A percentile compares a stretch with the other conserved stretches of the same genome.
phyloP scores from a whole-genome alignment of 2,329 filamentous ascomycete genomes.

The Diaporthe vaccinii region DNA sequence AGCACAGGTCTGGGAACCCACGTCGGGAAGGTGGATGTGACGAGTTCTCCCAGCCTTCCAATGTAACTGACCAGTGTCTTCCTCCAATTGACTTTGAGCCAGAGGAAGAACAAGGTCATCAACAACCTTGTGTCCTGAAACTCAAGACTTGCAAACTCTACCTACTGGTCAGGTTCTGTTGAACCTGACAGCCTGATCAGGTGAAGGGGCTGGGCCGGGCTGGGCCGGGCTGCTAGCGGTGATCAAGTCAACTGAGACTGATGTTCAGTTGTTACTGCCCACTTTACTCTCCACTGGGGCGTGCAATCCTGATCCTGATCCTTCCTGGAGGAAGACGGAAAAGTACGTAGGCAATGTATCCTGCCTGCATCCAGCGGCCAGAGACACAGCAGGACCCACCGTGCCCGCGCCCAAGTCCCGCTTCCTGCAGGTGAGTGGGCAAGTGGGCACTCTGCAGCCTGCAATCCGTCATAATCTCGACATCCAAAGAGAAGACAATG shows the following conservation, averaged over 20 bases:
- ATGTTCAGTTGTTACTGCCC: neutral
- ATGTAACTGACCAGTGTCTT: neutral
- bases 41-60: constrained; percentile 6
- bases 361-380: neutral
- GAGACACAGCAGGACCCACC: constrained; percentile 22
- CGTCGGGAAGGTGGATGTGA: neutral
- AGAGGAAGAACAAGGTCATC: neutral
- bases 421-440: constrained; percentile 27
- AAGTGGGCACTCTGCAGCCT: constrained; percentile 20
- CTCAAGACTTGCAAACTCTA: neutral
- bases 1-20: neutral
- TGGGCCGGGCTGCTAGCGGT: neutral
- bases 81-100: constrained; percentile 4
- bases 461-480: constrained; percentile 27
- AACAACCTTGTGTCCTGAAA: neutral
- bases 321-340: constrained; percentile 24
- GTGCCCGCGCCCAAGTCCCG: constrained; percentile 13
- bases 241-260: neutral
- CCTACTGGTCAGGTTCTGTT: neutral
- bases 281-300: neutral
- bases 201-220: neutral
- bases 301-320: constrained; percentile 18
- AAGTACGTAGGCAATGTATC: constrained; percentile 4
- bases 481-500: neutral
- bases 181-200: neutral